Base-by-base conservation (phyloP, 495 filamentous ascomycete genomes). In the Penicillium roqueforti region DNA sequence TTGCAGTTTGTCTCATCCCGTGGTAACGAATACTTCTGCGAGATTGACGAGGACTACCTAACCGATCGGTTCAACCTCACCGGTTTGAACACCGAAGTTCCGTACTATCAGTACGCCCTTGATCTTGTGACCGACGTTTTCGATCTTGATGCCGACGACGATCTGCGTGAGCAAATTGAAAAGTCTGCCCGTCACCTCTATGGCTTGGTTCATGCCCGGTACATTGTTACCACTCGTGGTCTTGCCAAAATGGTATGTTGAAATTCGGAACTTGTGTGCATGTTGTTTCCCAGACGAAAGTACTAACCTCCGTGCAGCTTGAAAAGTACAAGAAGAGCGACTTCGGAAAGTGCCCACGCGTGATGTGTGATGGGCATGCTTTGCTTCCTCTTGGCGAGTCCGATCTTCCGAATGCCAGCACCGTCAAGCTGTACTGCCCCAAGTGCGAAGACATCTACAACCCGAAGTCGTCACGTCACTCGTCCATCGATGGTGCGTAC, bases 101-200 rank as follows among this genome's bases (percentile, higher is more conserved):
- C 93, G 55, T 96, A 97, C 78, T 99, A 99, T 66, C 92, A 99
- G 69, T 95, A 97, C 81, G 95, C 93, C 10, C 82, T 99, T 25
- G 93, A 99, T 66, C 82, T 99, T n/a, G 88, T 99, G 45, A 99
- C 95, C n/a, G 93, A 99, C 65, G 92, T 97, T 40, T 99, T 99
- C 69, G 93, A 99, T 62, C 86, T 97, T 63, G 93, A 99, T 71
- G 96, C 93, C 69, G 92, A 97, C 65, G 95, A 97, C 69, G 93
- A 97, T 46, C 91, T 97, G 80, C 83, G 93, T 37, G 93, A 97
- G 75, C 90, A 91, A 61, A 97, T 99, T 47, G 93, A 99, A 71
- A 97, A 97, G 73, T 95, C 91, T 23, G 93, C 93, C 6, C 82
- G 95, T 57, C 95, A 97, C 63, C 80, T 99, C 4, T 99, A 99